phyloP scores from a whole-genome alignment of 176 grass and related monocot genomes.

The Triticum urartu region DNA sequence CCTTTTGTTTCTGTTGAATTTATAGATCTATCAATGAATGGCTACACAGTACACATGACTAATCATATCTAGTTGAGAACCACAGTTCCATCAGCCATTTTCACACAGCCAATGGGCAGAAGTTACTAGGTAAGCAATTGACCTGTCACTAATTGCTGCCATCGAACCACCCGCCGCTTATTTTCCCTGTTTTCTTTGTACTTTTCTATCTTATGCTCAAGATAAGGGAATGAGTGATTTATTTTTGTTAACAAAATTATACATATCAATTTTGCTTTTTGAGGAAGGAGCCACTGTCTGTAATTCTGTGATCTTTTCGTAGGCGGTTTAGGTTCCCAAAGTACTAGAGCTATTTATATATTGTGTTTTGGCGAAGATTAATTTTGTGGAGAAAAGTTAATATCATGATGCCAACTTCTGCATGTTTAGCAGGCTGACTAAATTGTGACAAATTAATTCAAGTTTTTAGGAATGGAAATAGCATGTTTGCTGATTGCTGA shows the following conservation, averaged over 20 bases:
- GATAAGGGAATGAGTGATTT: background rate
- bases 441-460: background rate
- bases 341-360: constrained; percentile 3
- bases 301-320: background rate
- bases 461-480: background rate
- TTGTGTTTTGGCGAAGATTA: no score
- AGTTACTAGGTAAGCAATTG: constrained; percentile 11
- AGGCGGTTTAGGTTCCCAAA: background rate
- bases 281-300: background rate
- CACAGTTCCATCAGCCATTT: background rate
- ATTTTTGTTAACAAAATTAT: background rate
- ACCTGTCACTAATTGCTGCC: background rate
- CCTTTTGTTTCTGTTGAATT: background rate
- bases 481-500: background rate
- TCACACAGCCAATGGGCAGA: background rate
- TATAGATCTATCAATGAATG: background rate
- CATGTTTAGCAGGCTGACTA: background rate
- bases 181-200: background rate
- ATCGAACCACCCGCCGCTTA: background rate
- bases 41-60: background rate
- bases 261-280: background rate
- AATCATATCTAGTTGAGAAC: background rate
- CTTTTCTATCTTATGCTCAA: background rate
- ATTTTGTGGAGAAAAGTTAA: background rate
- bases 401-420: background rate